Evolutionary conservation across 768 basidiomycete species (phyloP).

Genomic region (Pleurotus giganteus): DNA sequence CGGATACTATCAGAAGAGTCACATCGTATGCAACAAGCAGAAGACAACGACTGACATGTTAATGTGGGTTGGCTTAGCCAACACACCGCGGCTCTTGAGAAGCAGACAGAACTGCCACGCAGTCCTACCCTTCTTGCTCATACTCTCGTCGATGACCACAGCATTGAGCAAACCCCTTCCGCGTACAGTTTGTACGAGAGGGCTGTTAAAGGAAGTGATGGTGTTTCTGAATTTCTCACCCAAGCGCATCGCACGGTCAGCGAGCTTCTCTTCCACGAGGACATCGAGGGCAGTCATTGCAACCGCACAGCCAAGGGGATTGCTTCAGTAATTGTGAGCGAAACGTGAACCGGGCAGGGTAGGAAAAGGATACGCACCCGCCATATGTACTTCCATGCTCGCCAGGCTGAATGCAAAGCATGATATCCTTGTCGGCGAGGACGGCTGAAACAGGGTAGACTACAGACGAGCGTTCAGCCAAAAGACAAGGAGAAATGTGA

Average conservation of each 20-base stretch:
- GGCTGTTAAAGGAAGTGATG: slow-evolving; percentile 58
- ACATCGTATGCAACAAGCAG: background rate
- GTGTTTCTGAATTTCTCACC: slow-evolving; percentile 79
- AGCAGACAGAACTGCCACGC: slow-evolving; percentile 97
- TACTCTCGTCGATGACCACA: slow-evolving; percentile 84
- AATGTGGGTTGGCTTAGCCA: slow-evolving; percentile 95
- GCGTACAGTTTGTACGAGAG: slow-evolving; percentile 76
- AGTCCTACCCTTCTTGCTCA: slow-evolving; percentile 72
- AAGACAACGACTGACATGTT: slow-evolving; percentile 68
- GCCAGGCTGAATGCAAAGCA: slow-evolving; percentile 92
- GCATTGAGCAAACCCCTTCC: slow-evolving; percentile 92
- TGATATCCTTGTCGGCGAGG: slow-evolving; percentile 85
- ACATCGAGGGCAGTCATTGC: slow-evolving; percentile 91
- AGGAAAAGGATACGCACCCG: slow-evolving; percentile 52
- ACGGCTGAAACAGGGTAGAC: slow-evolving; percentile 98
- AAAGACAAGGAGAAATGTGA: background rate
- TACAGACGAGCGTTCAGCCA: slow-evolving; percentile 22
- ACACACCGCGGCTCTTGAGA: slow-evolving; percentile 84
- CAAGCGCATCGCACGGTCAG: slow-evolving; percentile 72
- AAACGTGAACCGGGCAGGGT: background rate
- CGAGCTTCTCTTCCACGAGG: slow-evolving; percentile 83
- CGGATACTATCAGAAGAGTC: slow-evolving; percentile 62
- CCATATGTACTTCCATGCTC: slow-evolving; percentile 97
- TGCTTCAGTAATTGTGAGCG: slow-evolving; percentile 41
- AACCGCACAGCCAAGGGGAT: slow-evolving; percentile 95